These are phyloP conservation scores for Agarophyton chilense DNA, from an alignment of 23 red algal species.

Conservation along the genomic window DNA sequence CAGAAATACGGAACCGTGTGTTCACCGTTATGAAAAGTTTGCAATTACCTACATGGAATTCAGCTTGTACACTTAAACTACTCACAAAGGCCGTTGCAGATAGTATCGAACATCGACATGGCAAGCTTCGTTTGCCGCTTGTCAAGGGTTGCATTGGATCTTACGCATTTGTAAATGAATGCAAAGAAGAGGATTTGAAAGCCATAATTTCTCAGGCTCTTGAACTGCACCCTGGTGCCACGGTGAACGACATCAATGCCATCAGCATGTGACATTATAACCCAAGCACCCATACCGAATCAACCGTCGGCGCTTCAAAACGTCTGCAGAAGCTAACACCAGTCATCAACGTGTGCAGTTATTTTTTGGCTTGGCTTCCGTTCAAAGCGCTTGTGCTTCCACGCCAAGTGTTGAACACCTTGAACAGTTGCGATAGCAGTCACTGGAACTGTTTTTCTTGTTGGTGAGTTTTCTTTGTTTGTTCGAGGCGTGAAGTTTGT, in stretches of 20 bases:
- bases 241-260: constrained; percentile 10
- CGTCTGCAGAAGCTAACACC: too few species aligned
- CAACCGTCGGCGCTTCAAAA: too few species aligned
- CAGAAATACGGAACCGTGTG: constrained; percentile 67
- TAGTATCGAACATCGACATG: constrained; percentile 92
- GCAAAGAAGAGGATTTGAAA: constrained; percentile 63
- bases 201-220: constrained; percentile 31
- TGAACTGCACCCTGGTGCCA: constrained; percentile 20
- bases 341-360: not conserved
- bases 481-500: not conserved
- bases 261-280: constrained; percentile 14
- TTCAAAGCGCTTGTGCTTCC: too few species aligned
- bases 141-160: constrained; percentile 76
- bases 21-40: constrained; percentile 73
- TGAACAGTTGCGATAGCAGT: not conserved
- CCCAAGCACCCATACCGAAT: too few species aligned
- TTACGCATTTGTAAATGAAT: constrained; percentile 82
- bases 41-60: constrained; percentile 76
- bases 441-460: not conserved
- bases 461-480: not conserved
- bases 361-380: not conserved
- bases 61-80: constrained; percentile 53
- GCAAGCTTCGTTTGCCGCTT: constrained; percentile 87
- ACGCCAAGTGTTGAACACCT: not conserved
- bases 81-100: constrained; percentile 78